Base-by-base conservation (phyloP, 345 rosid genomes). In the Citrus australasica region DNA sequence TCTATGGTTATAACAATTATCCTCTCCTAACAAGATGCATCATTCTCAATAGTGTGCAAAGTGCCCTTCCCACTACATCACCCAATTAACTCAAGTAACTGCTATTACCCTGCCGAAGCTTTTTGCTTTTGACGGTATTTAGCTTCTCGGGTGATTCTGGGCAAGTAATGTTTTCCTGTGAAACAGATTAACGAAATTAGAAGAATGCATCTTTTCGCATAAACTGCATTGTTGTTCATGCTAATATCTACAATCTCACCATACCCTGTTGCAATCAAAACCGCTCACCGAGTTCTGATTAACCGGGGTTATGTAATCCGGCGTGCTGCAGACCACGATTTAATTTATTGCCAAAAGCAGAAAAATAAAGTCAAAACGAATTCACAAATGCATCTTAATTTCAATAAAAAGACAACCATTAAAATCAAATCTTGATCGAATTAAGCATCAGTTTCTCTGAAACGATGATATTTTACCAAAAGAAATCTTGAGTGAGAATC, bases 401-500 rank as follows among this genome's bases (percentile, higher is more conserved):
- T 53, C 37, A 24, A 55, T 24, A 6, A 25, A 25, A 56, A 33
- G 3, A n/a, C 0, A 53, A 10, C 46, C 4, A 21, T 0, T 5
- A 64, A 22, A 1, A 24, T 22, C n/a, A 71, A 70, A 9, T 40
- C 9, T 32, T 7, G 33, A 48, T 24, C 21, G 30, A 38, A 14
- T 27, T 22, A 59, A 28, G 9, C 28, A 60, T 38, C 56, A 1
- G 9, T 60, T 74, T 61, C 16, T 27, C 24, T 5, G 6, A 16
- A 25, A 25, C 19, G 2, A 27, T 10, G 46, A 53, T 17, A 6
- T 17, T 53, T 76, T 85, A 96, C 99, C 99, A 96, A 86, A 96
- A 96, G 84, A 96, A 92, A 59, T 92, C 99, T 85, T 96, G 98
- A 35, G 97, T 96, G 79, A 96, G 99, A 63, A 96, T 94, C 83